phyloP scores from a whole-genome alignment of 495 filamentous ascomycete genomes.

The Filosporella fistucella region DNA sequence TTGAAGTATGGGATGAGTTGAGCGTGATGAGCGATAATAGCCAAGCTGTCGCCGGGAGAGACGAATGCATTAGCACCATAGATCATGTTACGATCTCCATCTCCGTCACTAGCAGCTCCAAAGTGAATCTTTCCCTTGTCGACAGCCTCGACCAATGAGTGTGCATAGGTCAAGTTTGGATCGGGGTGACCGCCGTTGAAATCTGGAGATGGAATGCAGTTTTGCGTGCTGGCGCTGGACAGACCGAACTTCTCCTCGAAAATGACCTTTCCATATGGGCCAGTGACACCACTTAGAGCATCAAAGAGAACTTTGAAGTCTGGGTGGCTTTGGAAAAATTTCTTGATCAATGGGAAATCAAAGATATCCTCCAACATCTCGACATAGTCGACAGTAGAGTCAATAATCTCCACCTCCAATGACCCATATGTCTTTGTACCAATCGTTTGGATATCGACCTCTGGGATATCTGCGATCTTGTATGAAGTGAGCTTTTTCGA shows the following conservation, averaged over 20 bases:
- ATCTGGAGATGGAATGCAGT: conserved; percentile 88
- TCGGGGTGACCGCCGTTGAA: conserved; percentile 97
- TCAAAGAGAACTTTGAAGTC: conserved; percentile 98
- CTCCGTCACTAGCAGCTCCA: conserved; percentile 92
- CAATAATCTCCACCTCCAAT: conserved; percentile 91
- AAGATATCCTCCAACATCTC: conserved; percentile 97
- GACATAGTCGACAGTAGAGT: conserved; percentile 87
- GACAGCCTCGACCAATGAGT: conserved; percentile 89
- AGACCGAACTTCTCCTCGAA: conserved; percentile 92
- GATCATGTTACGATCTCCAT: conserved; percentile 99
- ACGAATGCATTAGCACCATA: conserved; percentile 96
- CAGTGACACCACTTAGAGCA: conserved; percentile 89
- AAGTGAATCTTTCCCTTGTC: conserved; percentile 91
- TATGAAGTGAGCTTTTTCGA: conserved; percentile 87
- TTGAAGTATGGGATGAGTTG: conserved; percentile 95
- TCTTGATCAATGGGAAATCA: conserved; percentile 91
- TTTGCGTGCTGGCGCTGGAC: conserved; percentile 72
- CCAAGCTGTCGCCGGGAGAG: conserved; percentile 92
- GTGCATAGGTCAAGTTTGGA: conserved; percentile 96
- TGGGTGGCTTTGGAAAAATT: conserved; percentile 75
- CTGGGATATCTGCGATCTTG: conserved; percentile 83
- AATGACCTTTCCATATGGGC: conserved; percentile 89
- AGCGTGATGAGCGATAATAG: conserved; percentile 96
- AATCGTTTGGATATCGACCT: conserved; percentile 78
- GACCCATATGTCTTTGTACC: conserved; percentile 78